phyloP scores from a whole-genome alignment of 768 basidiomycete genomes.

The Mycena amicta region DNA sequence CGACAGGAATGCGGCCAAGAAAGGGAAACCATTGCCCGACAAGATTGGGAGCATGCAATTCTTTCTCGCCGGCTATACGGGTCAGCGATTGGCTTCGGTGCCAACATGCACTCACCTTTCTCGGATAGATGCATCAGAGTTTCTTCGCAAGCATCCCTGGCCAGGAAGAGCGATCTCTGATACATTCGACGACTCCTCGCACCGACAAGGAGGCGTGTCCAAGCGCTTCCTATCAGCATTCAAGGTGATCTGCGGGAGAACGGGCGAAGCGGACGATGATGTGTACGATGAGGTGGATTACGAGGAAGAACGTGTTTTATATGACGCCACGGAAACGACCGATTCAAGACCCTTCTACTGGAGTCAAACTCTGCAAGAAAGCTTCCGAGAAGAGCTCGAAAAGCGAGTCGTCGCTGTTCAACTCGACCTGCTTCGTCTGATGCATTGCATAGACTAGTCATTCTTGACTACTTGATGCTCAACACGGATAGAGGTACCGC shows the following conservation, averaged over 20 bases:
- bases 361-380: constrained; percentile 75
- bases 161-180: constrained; percentile 83
- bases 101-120: neutral
- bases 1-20: constrained; percentile 79
- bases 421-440: constrained; percentile 3
- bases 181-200: constrained; percentile 83
- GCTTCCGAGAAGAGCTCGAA: constrained; percentile 86
- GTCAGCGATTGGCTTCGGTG: constrained; percentile 33
- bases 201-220: constrained; percentile 67
- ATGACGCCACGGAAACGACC: constrained; percentile 62
- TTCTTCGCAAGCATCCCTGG: constrained; percentile 84
- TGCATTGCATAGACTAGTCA: constrained; percentile 63
- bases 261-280: constrained; percentile 69
- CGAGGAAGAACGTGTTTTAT: constrained; percentile 72
- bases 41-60: constrained; percentile 92
- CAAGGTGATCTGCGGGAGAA: constrained; percentile 83
- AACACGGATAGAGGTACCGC: constrained; percentile 76
- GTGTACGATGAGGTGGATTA: constrained; percentile 71
- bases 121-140: constrained; percentile 77
- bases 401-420: constrained; percentile 52
- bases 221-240: constrained; percentile 71
- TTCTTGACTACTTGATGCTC: constrained; percentile 89
- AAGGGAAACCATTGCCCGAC: constrained; percentile 80
- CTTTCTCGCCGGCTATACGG: constrained; percentile 83
- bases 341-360: constrained; percentile 76